Base-by-base conservation (phyloP, 1,284 basidiomycete genomes). In the Cryptococcus maquisensis region DNA sequence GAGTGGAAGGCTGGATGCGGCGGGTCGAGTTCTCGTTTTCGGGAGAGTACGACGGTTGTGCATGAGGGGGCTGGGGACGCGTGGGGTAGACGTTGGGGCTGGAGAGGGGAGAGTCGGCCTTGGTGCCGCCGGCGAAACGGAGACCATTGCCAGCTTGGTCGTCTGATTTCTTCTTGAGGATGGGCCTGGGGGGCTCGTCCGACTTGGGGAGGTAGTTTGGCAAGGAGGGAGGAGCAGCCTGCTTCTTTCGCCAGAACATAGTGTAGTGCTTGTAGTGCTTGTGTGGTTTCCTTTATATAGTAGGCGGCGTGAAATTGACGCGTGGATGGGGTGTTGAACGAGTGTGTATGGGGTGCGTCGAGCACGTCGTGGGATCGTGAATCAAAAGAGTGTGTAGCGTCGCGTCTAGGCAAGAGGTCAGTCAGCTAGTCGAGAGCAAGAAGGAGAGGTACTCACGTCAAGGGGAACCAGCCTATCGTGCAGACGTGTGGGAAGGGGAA, bases 171-270 rank as follows among this genome's bases (percentile, higher is more conserved):
- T 56, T 57, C 44, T 62, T 63, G 43, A 69, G 49, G 41, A 69
- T 69, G 12, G 68, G 66, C 43, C 59, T 61, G 16, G 68, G 66
- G 12, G 65, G 51, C 52, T 62, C 57, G 12, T 47, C 18, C 18
- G 58, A 49, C 41, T 35, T 46, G 37, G 24, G 35, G 43, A 35
- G 52, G n/a, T 43, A 49, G 24, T 28, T 23, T 15, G 63, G 42
- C 3, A 45, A 15, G 16, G 44, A 42, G 16, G 46, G 18, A 4
- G 28, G 18, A 40, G 59, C 46, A 10, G 60, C 35, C 9, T 57
- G 37, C 32, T 63, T 65, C 43, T 62, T 63, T 20, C 57, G 59
- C 65, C 67, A 67, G 45, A 69, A 67, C 65, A 69, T 69, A 28
- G 41, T 51, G 49, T 35, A 18, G 6, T 21, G 3, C 38, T 20